Conservation (phyloP, 805 yeast species). For the Torulaspora delbrueckii region DNA sequence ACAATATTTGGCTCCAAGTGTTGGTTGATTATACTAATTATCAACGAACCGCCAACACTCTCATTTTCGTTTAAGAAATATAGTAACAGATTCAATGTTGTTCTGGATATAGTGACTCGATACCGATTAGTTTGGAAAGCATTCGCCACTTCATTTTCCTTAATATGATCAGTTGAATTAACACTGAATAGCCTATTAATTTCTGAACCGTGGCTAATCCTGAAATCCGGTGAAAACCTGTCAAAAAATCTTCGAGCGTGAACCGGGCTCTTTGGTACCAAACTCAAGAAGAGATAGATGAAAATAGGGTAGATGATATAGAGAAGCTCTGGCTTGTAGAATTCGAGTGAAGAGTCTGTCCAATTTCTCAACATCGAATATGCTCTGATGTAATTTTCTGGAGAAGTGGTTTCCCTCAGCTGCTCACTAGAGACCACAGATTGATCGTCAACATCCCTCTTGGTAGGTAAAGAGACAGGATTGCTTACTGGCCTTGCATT, state of each 20-base stretch:
- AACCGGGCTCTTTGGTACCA: slow-evolving; percentile 57
- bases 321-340: slow-evolving; percentile 82
- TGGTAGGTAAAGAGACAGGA: slow-evolving; percentile 24
- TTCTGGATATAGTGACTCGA: slow-evolving; percentile 68
- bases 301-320: slow-evolving; percentile 88
- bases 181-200: slow-evolving; percentile 67
- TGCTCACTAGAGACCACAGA: slow-evolving; percentile 25
- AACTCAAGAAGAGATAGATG: slow-evolving; percentile 78
- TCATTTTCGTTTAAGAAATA: slow-evolving; percentile 90
- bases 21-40: slow-evolving; percentile 82
- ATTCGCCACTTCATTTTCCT: slow-evolving; percentile 76
- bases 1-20: slow-evolving; percentile 52
- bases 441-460: slow-evolving; percentile 31
- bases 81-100: slow-evolving; percentile 76
- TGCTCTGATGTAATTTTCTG: slow-evolving; percentile 72
- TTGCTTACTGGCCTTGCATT: slow-evolving; percentile 34
- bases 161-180: slow-evolving; percentile 71
- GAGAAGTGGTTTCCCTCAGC: slow-evolving; percentile 35
- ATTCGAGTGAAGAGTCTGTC: slow-evolving; percentile 87
- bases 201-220: slow-evolving; percentile 72
- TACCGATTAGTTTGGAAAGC: slow-evolving; percentile 71
- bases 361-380: slow-evolving; percentile 76
- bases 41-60: slow-evolving; percentile 82
- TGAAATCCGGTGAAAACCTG: slow-evolving; percentile 67
- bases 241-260: slow-evolving; percentile 74